Percentiles rank a stretch among this genome's conserved stretches.
phyloP scores from a whole-genome alignment of 2,329 filamentous ascomycete genomes.

The Penicillium nordicum region DNA sequence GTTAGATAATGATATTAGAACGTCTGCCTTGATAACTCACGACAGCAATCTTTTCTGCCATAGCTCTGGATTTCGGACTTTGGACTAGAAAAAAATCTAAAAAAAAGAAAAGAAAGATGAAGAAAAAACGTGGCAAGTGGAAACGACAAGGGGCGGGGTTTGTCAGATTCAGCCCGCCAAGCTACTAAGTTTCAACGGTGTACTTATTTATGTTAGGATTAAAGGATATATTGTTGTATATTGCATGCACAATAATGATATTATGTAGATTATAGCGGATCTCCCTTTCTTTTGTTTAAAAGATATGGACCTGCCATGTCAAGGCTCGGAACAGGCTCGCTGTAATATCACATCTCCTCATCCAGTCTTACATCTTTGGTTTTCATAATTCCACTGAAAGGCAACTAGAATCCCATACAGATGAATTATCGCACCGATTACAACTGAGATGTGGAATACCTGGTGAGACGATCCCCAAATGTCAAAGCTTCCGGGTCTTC shows the following conservation, averaged over 20 bases:
- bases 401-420: neutral
- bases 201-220: neutral
- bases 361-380: neutral
- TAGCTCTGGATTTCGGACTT: neutral
- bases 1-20: neutral
- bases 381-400: neutral
- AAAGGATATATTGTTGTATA: neutral
- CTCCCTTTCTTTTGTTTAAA: too few species aligned
- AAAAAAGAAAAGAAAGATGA: neutral
- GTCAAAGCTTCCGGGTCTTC: slow-evolving; percentile 33
- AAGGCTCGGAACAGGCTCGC: neutral
- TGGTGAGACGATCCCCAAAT: slow-evolving; percentile 35
- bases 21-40: neutral
- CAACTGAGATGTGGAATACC: slow-evolving; percentile 35
- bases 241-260: too few species aligned
- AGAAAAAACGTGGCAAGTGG: slow-evolving; percentile 1
- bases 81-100: neutral
- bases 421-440: slow-evolving; percentile 8
- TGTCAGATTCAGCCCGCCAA: neutral
- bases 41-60: neutral
- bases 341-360: neutral
- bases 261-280: neutral
- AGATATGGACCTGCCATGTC: neutral
- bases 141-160: neutral
- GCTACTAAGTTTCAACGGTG: neutral